These are phyloP conservation scores for Myxozyma neotropica DNA, from an alignment of 805 yeast species.

Conservation along the genomic window DNA sequence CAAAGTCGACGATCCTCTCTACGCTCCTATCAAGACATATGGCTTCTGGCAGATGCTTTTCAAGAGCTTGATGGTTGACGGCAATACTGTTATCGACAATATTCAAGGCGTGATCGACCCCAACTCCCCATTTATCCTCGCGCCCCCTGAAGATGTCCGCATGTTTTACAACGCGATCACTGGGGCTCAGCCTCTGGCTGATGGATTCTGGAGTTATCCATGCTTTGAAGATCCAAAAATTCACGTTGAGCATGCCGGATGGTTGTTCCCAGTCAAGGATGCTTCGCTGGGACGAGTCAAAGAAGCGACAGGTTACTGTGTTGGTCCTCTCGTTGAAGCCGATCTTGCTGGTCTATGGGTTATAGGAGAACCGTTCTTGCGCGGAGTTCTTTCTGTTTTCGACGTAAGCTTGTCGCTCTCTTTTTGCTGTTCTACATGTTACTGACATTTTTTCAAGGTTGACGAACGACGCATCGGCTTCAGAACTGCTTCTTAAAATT, in stretches of 20 bases:
- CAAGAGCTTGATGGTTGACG: conserved; percentile 28
- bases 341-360: conserved; percentile 33
- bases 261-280: conserved; percentile 32
- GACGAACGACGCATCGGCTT: conserved; percentile 27
- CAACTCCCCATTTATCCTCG: conserved; percentile 27
- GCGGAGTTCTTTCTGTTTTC: conserved; percentile 26
- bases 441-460: not conserved
- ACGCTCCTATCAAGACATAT: conserved; percentile 31
- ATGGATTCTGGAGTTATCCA: conserved; percentile 33
- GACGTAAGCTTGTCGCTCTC: conserved; percentile 5
- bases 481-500: conserved; percentile 6
- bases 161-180: conserved; percentile 28
- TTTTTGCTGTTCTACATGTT: not conserved
- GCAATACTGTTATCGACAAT: conserved; percentile 30
- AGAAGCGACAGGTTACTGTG: conserved; percentile 33
- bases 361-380: conserved; percentile 31
- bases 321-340: conserved; percentile 33
- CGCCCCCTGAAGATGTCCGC: conserved; percentile 34
- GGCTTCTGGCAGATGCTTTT: conserved; percentile 34
- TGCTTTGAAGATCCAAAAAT: conserved; percentile 31
- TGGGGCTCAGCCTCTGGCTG: conserved; percentile 32
- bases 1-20: conserved; percentile 31
- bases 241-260: conserved; percentile 33
- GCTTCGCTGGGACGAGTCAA: conserved; percentile 29
- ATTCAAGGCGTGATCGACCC: conserved; percentile 32